phyloP scores from a whole-genome alignment of 768 basidiomycete genomes.

The Cyathus striatus region DNA sequence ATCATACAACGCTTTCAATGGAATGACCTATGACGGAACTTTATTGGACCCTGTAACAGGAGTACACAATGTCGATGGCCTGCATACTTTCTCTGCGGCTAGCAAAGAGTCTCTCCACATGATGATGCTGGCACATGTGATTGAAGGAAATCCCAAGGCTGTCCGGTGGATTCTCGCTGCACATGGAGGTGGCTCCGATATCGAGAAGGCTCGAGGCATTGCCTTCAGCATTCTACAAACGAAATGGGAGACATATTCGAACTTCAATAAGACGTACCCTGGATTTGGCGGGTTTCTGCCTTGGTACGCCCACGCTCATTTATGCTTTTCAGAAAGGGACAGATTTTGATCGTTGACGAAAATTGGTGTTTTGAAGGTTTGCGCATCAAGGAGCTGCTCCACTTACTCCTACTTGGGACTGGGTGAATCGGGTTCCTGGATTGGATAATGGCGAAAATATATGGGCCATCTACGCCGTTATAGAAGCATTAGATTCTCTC shows the following conservation, averaged over 20 bases:
- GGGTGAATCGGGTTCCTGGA: slow-evolving; percentile 17
- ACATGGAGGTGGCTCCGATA: slow-evolving; percentile 7
- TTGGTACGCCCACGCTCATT: slow-evolving; percentile 9
- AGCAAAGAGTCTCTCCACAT: slow-evolving; percentile 19
- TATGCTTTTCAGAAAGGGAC: too few relatives aligned
- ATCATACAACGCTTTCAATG: slow-evolving; percentile 16
- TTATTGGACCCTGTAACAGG: slow-evolving; percentile 13
- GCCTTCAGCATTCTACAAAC: slow-evolving; percentile 11
- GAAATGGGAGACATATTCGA: slow-evolving; percentile 12
- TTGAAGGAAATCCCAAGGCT: slow-evolving; percentile 12
- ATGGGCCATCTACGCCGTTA: slow-evolving; percentile 15
- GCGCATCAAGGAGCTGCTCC: slow-evolving; percentile 10
- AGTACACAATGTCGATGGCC: slow-evolving; percentile 9
- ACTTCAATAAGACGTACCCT: slow-evolving; percentile 16
- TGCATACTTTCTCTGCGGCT: slow-evolving; percentile 17
- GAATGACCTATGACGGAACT: slow-evolving; percentile 19
- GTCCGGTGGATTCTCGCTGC: slow-evolving; percentile 15
- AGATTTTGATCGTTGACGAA: too few relatives aligned
- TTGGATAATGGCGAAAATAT: slow-evolving; percentile 19
- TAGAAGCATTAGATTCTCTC: slow-evolving; percentile 11
- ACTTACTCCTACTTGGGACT: slow-evolving; percentile 16
- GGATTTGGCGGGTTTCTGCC: slow-evolving; percentile 20
- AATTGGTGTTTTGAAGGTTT: too few relatives aligned
- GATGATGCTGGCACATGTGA: slow-evolving; percentile 15
- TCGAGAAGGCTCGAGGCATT: slow-evolving; percentile 10